Evolutionary conservation across 768 basidiomycete species (phyloP).

Genomic region (Xanthoconium stramineum): DNA sequence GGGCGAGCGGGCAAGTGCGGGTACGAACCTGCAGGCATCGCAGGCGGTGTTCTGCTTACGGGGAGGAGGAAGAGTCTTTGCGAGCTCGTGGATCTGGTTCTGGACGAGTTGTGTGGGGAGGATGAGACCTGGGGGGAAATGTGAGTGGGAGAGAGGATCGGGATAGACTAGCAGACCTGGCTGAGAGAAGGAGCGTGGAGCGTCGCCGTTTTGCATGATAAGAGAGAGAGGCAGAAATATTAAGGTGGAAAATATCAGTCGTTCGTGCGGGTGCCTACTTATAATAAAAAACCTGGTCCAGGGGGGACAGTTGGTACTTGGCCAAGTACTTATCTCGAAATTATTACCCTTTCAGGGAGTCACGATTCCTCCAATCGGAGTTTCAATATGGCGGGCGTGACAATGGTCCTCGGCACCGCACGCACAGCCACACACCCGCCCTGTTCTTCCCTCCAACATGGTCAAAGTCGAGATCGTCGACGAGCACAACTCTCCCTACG

Average conservation of each 20-base stretch:
- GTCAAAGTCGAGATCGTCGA: slow-evolving; percentile 92
- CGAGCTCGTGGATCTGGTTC: slow-evolving; percentile 79
- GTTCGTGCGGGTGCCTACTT: slow-evolving; percentile 19
- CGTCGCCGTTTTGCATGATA: slow-evolving; percentile 33
- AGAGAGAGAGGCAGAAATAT: slow-evolving; percentile 21
- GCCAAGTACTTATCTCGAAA: slow-evolving; percentile 26
- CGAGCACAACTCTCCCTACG: slow-evolving; percentile 74
- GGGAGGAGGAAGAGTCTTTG: slow-evolving; percentile 78
- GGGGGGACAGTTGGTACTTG: slow-evolving; percentile 10
- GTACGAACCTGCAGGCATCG: slow-evolving; percentile 78
- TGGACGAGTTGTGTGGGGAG: slow-evolving; percentile 68
- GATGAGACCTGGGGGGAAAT: slow-evolving; percentile 44
- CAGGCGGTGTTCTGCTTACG: slow-evolving; percentile 92
- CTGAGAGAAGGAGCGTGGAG: slow-evolving; percentile 32
- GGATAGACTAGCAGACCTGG: slow-evolving; percentile 20
- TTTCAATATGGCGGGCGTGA: slow-evolving; percentile 11
- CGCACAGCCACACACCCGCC: slow-evolving; percentile 14
- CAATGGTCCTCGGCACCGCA: slow-evolving; percentile 27
- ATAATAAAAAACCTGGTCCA: slow-evolving; percentile 20
- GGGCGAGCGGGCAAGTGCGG: neutral
- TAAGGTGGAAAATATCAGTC: slow-evolving; percentile 21
- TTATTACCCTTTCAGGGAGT: slow-evolving; percentile 4
- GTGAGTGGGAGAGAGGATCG: neutral
- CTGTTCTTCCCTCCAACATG: slow-evolving; percentile 44
- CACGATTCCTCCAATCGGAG: slow-evolving; percentile 20